A percentile compares a stretch with the other conserved stretches of the same genome.
Conservation (phyloP, 2,329 filamentous ascomycete species). For the Epichloe amarillans region DNA sequence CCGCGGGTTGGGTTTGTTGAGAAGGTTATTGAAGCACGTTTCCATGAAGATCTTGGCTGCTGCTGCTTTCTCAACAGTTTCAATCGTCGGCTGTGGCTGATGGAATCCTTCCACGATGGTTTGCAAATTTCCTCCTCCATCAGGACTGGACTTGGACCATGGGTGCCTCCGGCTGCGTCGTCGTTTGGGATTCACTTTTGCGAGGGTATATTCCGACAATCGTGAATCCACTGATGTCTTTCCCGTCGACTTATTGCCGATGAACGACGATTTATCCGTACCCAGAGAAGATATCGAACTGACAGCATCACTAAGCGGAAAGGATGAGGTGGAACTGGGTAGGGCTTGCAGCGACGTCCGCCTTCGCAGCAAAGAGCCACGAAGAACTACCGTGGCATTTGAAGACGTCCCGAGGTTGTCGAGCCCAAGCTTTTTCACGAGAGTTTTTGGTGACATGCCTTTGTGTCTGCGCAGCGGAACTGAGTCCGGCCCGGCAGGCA, state of each 20-base stretch:
- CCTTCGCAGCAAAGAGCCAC: slow-evolving; percentile 9
- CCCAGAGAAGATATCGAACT: slow-evolving; percentile 16
- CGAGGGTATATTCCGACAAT: slow-evolving; percentile 10
- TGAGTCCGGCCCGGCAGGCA: neutral
- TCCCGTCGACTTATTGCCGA: slow-evolving; percentile 15
- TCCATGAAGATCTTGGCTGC: slow-evolving; percentile 81
- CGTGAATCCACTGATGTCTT: slow-evolving; percentile 23
- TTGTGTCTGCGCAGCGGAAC: slow-evolving; percentile 7
- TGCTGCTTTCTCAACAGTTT: slow-evolving; percentile 64
- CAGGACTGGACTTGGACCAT: slow-evolving; percentile 24
- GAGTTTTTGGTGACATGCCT: slow-evolving; percentile 11
- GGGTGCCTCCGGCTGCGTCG: slow-evolving; percentile 18
- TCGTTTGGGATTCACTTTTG: slow-evolving; percentile 12
- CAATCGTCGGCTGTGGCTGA: slow-evolving; percentile 20
- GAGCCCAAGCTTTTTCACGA: slow-evolving; percentile 15
- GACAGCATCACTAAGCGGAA: slow-evolving; percentile 10
- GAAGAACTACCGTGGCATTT: slow-evolving; percentile 17
- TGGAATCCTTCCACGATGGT: slow-evolving; percentile 21
- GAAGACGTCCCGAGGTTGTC: slow-evolving; percentile 14
- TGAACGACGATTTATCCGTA: slow-evolving; percentile 13
- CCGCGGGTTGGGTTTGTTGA: slow-evolving; percentile 30
- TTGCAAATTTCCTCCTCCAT: slow-evolving; percentile 18
- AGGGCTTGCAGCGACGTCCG: slow-evolving; percentile 16
- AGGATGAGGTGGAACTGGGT: slow-evolving; percentile 7
- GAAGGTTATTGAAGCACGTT: slow-evolving; percentile 63